Percentiles rank a stretch among this genome's conserved stretches.
These are phyloP conservation scores for Leishmania guyanensis DNA, from an alignment of 208 protist species.

Conservation along the genomic window DNA sequence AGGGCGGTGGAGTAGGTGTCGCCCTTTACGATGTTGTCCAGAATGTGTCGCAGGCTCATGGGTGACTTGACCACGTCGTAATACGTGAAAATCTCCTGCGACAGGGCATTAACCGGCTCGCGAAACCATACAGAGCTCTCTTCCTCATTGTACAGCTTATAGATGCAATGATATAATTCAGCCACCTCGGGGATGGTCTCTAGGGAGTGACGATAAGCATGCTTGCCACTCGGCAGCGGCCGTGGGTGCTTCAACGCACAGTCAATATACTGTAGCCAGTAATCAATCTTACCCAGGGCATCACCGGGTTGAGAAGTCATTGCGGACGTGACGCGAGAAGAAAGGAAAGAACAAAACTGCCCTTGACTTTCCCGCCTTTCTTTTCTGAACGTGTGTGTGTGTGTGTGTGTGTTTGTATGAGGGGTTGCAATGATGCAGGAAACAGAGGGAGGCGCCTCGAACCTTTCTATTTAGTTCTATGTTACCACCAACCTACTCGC, in stretches of 20 bases:
- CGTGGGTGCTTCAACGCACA: conserved; percentile 67
- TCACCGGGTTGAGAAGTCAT: conserved; percentile 45
- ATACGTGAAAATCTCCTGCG: conserved; percentile 67
- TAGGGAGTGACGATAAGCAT: conserved; percentile 49
- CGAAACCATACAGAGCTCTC: conserved; percentile 61
- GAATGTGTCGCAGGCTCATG: conserved; percentile 64
- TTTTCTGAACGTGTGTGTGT: not conserved
- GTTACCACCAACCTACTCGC: not conserved
- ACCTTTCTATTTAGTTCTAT: conserved; percentile 1
- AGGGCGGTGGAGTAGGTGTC: conserved; percentile 49
- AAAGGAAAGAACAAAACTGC: not conserved
- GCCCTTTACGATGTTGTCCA: conserved; percentile 63
- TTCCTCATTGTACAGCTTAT: conserved; percentile 80
- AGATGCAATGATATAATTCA: conserved; percentile 79
- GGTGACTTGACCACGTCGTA: conserved; percentile 66
- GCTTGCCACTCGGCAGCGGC: conserved; percentile 66
- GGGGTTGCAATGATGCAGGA: not conserved
- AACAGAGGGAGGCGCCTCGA: not conserved
- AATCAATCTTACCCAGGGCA: conserved; percentile 52
- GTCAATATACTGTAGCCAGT: conserved; percentile 68
- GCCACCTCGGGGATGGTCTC: conserved; percentile 50
- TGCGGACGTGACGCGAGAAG: not conserved
- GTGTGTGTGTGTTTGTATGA: not conserved
- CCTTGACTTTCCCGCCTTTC: not conserved
- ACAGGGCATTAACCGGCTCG: conserved; percentile 82